phyloP scores from a whole-genome alignment of 768 basidiomycete genomes.

The Calocybe indica region DNA sequence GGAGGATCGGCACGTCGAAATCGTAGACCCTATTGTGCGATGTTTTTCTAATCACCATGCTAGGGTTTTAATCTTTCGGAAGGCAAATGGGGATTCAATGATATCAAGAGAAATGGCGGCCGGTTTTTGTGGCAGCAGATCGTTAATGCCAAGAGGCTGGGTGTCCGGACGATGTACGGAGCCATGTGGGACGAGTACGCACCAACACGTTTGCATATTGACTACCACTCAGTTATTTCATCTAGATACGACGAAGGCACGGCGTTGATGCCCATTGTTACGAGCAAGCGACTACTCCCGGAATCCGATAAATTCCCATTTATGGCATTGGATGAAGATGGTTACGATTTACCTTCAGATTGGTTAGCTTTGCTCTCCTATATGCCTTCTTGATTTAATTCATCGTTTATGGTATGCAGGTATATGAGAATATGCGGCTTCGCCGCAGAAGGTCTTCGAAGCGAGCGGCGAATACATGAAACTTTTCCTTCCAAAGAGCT shows the following conservation, averaged over 20 bases:
- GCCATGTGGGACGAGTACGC: slow-evolving; percentile 87
- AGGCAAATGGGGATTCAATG: slow-evolving; percentile 70
- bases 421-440: slow-evolving; percentile 78
- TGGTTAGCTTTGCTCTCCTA: slow-evolving; percentile 44
- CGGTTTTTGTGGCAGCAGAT: slow-evolving; percentile 78
- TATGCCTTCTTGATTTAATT: neutral
- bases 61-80: slow-evolving; percentile 69
- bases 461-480: slow-evolving; percentile 56
- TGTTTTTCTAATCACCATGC: slow-evolving; percentile 7
- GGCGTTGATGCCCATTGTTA: slow-evolving; percentile 69
- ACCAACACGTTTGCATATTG: slow-evolving; percentile 5
- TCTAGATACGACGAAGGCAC: slow-evolving; percentile 81
- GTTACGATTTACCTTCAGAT: slow-evolving; percentile 70
- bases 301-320: slow-evolving; percentile 52
- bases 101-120: slow-evolving; percentile 66
- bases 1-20: slow-evolving; percentile 63
- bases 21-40: neutral
- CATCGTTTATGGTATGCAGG: slow-evolving; percentile 26
- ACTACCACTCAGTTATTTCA: slow-evolving; percentile 2
- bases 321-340: slow-evolving; percentile 73
- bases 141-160: slow-evolving; percentile 56
- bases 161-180: slow-evolving; percentile 65
- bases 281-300: slow-evolving; percentile 54
- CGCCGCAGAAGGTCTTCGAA: slow-evolving; percentile 60
- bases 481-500: slow-evolving; percentile 67